Percentiles rank a stretch among this genome's conserved stretches.
Conservation (phyloP, 148 eudicot genomes). For the Amaranthus cruentus region DNA sequence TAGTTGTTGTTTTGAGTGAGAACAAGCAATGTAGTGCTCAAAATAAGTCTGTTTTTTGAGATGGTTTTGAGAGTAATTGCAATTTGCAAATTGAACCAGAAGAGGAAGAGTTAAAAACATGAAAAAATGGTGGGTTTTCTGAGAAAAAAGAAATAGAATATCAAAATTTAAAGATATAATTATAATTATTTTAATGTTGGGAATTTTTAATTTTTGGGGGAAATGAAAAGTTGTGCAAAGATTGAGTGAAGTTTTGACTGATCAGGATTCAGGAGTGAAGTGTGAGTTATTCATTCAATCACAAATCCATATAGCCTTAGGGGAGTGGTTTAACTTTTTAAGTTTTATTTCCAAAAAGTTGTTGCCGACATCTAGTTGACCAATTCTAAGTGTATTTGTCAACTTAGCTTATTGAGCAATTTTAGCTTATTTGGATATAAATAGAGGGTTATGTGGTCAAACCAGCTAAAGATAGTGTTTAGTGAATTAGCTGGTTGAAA, state of each 20-base stretch:
- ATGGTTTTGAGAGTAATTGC: background rate
- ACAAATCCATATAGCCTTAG: background rate
- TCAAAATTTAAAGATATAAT: too few relatives aligned
- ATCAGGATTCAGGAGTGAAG: background rate
- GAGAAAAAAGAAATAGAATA: background rate
- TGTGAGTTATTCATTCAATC: background rate
- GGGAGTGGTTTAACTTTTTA: background rate
- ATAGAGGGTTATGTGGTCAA: too few relatives aligned
- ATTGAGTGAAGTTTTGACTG: background rate
- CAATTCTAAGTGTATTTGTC: background rate
- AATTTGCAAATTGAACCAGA: too few relatives aligned
- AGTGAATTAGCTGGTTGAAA: too few relatives aligned
- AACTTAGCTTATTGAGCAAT: too few relatives aligned
- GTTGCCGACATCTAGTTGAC: conserved; percentile 8
- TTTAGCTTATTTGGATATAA: too few relatives aligned
- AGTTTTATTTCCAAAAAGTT: background rate
- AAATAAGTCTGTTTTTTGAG: too few relatives aligned
- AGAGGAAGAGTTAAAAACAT: background rate
- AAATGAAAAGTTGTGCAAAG: background rate
- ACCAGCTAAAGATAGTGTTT: too few relatives aligned
- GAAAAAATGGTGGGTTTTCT: background rate
- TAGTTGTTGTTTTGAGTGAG: background rate
- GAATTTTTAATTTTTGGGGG: background rate
- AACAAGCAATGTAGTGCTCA: background rate
- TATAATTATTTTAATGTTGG: too few relatives aligned